Base-by-base conservation (phyloP, 371 early-diverging fungal species). In the Mucor piriformis region DNA sequence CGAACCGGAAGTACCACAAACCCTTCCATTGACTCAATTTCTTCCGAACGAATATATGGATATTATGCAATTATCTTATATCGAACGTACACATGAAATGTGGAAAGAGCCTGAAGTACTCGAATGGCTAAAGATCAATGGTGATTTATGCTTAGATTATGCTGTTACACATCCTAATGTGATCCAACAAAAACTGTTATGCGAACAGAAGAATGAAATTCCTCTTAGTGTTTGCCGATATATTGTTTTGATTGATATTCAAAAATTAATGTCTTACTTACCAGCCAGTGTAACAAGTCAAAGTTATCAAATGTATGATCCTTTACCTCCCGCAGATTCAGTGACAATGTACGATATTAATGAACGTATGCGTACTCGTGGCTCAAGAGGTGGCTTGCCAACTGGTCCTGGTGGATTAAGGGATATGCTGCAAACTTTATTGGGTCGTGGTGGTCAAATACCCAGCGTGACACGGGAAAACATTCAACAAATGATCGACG, bases 41-140 rank as follows among this genome's bases (percentile, higher is more conserved):
- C 42, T 59, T 7, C 50, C 64, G 0, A 63, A 68, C 23, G 37
- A 57, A 10, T 73, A 73, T 37, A 58, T 81, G 32, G 74, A 81
- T 11, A 40, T 64, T 25, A 46, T 59, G 43, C 64, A 64, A 18
- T 21, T 50, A 8, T 48, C 50, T 16, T 66, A 66, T 65, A 82
- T 87, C 5, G 86, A 87, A 56, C 74, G 88, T 6, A 76, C 70
- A 24, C 78, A 76, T 61, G 74, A 86, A 29, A 59, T 89, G 27
- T 92, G 90, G 89, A 92, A 91, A 57, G 88, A 88, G 50, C 89
- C 89, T 2, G 87, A 88, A 61, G 83, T 82, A 18, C 52, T 83
- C 34, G 47, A 63, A 42, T 87, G 87, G 86, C 68, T 84, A 21
- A 76, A 77, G 51, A 37, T 57, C 11, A 81, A 70, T 33, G 63